These are phyloP conservation scores for Cystobasidium pallidum DNA, from an alignment of 1,284 basidiomycete genomes.

Conservation along the genomic window DNA sequence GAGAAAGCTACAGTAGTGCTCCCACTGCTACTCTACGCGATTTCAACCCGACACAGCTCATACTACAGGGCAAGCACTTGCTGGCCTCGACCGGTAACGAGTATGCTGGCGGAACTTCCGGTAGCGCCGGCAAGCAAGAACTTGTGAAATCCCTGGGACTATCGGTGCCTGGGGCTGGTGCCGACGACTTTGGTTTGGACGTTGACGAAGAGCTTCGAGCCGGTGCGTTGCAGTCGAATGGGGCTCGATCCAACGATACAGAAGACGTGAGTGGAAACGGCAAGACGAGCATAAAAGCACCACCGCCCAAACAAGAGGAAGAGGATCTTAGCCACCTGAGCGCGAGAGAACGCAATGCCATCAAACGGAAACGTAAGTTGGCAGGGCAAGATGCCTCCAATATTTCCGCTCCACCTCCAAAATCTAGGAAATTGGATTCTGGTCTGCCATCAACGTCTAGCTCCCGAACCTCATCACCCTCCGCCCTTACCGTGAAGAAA, in stretches of 20 bases:
- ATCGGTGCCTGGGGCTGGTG: constrained; percentile 67
- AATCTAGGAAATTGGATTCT: constrained; percentile 47
- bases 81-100: constrained; percentile 86
- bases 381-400: constrained; percentile 68
- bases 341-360: constrained; percentile 85
- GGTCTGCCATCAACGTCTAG: constrained; percentile 9
- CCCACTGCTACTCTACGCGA: constrained; percentile 37
- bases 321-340: constrained; percentile 58
- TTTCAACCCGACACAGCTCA: constrained; percentile 70
- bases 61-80: constrained; percentile 73
- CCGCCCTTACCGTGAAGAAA: constrained; percentile 12
- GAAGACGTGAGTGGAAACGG: neutral
- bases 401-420: constrained; percentile 46
- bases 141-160: constrained; percentile 78
- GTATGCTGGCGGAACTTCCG: constrained; percentile 75
- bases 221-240: constrained; percentile 30
- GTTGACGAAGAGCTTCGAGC: constrained; percentile 60
- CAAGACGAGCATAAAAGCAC: constrained; percentile 14
- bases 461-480: constrained; percentile 15
- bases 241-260: neutral
- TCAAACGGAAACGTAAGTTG: constrained; percentile 86
- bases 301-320: constrained; percentile 30
- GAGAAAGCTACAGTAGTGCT: constrained; percentile 42
- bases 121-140: constrained; percentile 69
- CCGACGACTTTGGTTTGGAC: constrained; percentile 76